These are phyloP conservation scores for Ramaria sp. DNA, from an alignment of 768 basidiomycete species.

Conservation along the genomic window DNA sequence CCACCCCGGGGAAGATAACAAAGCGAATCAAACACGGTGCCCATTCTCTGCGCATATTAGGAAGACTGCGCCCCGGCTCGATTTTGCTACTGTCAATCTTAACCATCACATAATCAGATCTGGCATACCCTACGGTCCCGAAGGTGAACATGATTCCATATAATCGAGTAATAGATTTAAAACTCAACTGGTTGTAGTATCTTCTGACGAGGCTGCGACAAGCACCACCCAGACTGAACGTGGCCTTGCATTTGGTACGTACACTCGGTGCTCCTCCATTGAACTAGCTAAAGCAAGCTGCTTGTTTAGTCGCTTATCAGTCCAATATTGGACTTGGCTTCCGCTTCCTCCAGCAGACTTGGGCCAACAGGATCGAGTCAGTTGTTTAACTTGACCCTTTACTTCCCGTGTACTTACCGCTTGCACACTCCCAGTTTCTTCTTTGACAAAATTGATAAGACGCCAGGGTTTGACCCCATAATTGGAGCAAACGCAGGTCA, in stretches of 20 bases:
- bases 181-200: constrained; percentile 15
- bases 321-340: constrained; percentile 22
- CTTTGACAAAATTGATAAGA: too few species aligned
- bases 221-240: constrained; percentile 34
- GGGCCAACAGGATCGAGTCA: constrained; percentile 22
- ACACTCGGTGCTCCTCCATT: not conserved
- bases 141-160: constrained; percentile 13
- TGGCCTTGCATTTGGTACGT: constrained; percentile 34
- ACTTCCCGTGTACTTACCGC: constrained; percentile 11
- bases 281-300: too few species aligned
- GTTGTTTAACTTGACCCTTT: too few species aligned
- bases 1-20: constrained; percentile 15
- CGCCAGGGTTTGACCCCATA: too few species aligned
- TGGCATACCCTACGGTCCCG: constrained; percentile 43
- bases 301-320: constrained; percentile 21
- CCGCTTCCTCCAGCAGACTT: constrained; percentile 22
- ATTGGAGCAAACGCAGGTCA: too few species aligned
- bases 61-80: constrained; percentile 32
- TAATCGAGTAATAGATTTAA: too few species aligned
- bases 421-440: constrained; percentile 1
- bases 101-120: constrained; percentile 34
- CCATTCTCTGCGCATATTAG: constrained; percentile 41
- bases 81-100: not conserved
- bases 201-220: constrained; percentile 23
- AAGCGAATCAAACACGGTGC: constrained; percentile 15